Evolutionary conservation across 164 flowering plant species (phyloP).

Genomic region (Magnolia changhungtana): DNA sequence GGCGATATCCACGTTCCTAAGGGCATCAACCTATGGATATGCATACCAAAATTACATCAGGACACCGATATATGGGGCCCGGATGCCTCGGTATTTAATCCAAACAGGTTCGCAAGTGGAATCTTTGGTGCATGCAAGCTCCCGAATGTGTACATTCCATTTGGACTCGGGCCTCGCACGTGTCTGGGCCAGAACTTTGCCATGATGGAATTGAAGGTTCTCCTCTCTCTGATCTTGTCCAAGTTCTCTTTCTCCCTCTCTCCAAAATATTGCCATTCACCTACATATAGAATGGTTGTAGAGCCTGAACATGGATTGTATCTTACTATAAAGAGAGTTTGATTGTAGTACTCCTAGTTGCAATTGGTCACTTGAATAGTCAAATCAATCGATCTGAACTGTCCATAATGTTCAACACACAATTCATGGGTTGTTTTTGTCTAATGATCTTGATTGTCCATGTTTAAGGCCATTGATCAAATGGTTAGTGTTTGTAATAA

Average conservation of each 20-base stretch:
- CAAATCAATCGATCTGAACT: too few relatives aligned
- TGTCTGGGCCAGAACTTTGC: constrained; percentile 17
- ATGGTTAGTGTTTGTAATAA: too few relatives aligned
- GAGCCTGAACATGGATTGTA: constrained; percentile 27
- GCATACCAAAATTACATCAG: constrained; percentile 8
- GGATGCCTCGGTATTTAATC: constrained; percentile 19
- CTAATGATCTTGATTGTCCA: too few relatives aligned
- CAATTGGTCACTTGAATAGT: too few relatives aligned
- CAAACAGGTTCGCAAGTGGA: constrained; percentile 19
- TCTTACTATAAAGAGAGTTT: constrained; percentile 12
- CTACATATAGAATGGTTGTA: constrained; percentile 15
- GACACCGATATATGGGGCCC: constrained; percentile 21
- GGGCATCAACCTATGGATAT: constrained; percentile 14
- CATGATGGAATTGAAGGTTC: constrained; percentile 13
- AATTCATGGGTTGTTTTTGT: too few relatives aligned
- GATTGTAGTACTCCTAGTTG: neutral
- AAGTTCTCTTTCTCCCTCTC: constrained; percentile 18
- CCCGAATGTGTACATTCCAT: constrained; percentile 16
- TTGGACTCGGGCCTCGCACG: constrained; percentile 13
- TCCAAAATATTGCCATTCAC: constrained; percentile 23
- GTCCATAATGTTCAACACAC: too few relatives aligned
- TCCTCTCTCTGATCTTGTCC: constrained; percentile 11
- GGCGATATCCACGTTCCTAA: constrained; percentile 11
- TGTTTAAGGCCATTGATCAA: too few relatives aligned
- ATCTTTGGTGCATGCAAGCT: constrained; percentile 12